Conservation (phyloP, 169 alveolate species). For the Besnoitia besnoiti region DNA sequence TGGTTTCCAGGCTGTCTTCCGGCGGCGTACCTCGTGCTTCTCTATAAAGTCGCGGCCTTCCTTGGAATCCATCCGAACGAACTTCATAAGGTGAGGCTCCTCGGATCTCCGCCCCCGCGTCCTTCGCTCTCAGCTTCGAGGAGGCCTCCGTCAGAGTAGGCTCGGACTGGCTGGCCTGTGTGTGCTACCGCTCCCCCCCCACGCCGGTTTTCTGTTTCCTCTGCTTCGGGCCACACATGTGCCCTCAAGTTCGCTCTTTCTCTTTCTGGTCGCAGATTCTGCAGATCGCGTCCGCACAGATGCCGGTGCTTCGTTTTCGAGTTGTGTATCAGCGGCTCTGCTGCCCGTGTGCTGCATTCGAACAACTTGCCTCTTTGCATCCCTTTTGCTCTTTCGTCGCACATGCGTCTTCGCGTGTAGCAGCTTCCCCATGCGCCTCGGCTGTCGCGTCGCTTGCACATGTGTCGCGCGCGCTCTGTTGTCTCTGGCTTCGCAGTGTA, state of each 20-base stretch:
- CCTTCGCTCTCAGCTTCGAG: no score
- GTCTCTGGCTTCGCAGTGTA: slow-evolving; percentile 23
- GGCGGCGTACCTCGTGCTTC: background rate
- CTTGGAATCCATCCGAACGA: background rate
- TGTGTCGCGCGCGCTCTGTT: background rate
- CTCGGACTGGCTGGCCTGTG: no score
- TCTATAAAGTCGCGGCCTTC: slow-evolving; percentile 5
- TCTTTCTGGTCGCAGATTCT: background rate
- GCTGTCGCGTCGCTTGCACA: background rate
- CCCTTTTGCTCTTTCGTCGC: background rate
- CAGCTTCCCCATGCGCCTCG: background rate
- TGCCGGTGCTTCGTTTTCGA: no score
- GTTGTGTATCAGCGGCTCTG: no score
- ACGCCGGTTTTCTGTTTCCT: background rate
- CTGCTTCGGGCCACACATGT: background rate
- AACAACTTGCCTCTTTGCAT: no score
- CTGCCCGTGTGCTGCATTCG: no score
- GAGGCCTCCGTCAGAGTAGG: no score
- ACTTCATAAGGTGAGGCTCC: slow-evolving; percentile 1
- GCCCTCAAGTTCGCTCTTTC: no score
- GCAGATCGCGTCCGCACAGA: no score
- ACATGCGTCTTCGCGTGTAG: background rate
- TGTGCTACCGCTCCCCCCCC: no score
- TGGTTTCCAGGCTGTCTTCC: background rate
- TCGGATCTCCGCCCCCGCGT: background rate